Evolutionary conservation across 23 red algal genomes (phyloP).

Genomic region (Gracilaria domingensis): DNA sequence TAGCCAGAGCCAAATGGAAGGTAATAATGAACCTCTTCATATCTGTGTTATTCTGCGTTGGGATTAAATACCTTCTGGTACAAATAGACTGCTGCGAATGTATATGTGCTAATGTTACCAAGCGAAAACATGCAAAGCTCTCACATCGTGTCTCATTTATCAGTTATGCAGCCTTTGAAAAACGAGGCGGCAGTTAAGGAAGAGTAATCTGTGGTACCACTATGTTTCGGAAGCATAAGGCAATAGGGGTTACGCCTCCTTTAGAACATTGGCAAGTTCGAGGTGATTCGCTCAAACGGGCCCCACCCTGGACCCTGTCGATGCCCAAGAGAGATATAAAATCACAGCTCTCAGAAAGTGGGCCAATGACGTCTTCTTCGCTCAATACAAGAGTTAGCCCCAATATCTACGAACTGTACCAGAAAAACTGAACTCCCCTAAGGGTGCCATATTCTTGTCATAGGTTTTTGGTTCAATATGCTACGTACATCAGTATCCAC

Average conservation of each 20-base stretch:
- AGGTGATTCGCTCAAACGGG: background rate
- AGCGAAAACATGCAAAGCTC: background rate
- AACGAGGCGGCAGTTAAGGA: background rate
- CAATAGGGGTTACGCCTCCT: background rate
- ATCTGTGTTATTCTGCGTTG: too few species aligned
- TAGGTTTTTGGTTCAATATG: slow-evolving; percentile 28
- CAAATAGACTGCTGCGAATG: too few species aligned
- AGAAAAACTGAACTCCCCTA: slow-evolving; percentile 11
- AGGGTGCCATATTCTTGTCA: background rate
- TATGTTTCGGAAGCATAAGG: slow-evolving; percentile 36
- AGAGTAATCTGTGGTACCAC: background rate
- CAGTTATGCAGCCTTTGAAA: background rate
- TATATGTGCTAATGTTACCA: too few species aligned
- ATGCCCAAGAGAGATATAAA: background rate
- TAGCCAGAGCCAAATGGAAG: too few species aligned
- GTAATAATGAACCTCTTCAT: too few species aligned
- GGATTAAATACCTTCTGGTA: too few species aligned
- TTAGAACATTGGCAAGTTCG: background rate
- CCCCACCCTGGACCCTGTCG: background rate
- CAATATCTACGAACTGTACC: slow-evolving; percentile 42
- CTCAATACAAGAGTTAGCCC: background rate
- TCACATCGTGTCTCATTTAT: background rate
- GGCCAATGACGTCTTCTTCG: slow-evolving; percentile 1
- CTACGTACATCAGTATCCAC: background rate
- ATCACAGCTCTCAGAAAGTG: slow-evolving; percentile 16